Percentiles rank a stretch among this genome's conserved stretches.
Conservation (phyloP, 805 yeast species). For the Metschnikowia bowlesiae region DNA sequence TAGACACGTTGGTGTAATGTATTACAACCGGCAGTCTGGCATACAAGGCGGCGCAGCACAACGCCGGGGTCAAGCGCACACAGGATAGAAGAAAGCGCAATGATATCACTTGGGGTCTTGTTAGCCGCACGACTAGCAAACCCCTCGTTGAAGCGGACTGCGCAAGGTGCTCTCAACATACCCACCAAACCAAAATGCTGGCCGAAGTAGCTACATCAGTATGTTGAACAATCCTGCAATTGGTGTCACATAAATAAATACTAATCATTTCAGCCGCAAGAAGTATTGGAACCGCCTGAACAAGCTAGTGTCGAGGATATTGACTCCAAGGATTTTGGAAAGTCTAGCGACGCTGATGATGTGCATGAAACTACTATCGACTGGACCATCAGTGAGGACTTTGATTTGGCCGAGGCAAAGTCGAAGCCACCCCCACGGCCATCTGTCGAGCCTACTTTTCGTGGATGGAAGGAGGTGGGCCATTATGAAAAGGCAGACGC, state of each 20-base stretch:
- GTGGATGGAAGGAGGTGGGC: constrained; percentile 95
- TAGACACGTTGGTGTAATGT: neutral
- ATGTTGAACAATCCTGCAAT: constrained; percentile 5
- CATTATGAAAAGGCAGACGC: constrained; percentile 73
- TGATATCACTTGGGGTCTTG: constrained; percentile 1
- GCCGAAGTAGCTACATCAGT: constrained; percentile 16
- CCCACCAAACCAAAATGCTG: neutral
- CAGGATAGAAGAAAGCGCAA: constrained; percentile 6
- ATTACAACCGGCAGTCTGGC: neutral
- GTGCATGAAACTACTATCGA: constrained; percentile 14
- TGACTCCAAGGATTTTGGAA: constrained; percentile 8
- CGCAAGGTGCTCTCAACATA: neutral
- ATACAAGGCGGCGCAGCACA: neutral
- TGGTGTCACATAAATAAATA: neutral
- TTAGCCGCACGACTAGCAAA: constrained; percentile 4
- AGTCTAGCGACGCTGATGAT: constrained; percentile 2
- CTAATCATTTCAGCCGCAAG: constrained; percentile 29
- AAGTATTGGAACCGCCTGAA: constrained; percentile 31
- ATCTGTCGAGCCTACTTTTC: constrained; percentile 61
- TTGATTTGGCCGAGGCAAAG: constrained; percentile 28
- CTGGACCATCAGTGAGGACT: constrained; percentile 36
- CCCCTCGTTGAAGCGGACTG: neutral
- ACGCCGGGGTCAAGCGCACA: neutral
- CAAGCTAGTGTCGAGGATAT: constrained; percentile 18
- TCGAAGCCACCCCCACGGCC: constrained; percentile 43